Evolutionary conservation across 352 stramenopile species (phyloP), one percentile per base, ranked within the genome.

Genomic region (Pythium brachiatum): DNA sequence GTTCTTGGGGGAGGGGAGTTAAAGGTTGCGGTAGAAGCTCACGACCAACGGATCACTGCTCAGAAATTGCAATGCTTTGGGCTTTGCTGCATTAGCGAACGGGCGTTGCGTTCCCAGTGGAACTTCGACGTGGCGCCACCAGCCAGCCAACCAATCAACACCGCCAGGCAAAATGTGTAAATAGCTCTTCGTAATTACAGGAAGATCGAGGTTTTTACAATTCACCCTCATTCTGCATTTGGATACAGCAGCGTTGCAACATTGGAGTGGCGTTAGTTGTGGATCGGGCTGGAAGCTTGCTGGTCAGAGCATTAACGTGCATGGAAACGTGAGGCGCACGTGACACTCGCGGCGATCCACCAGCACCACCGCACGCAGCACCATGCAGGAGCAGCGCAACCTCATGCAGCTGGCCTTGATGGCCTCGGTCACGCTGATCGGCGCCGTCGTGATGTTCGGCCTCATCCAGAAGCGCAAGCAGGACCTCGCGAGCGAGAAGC

Each of bases 41-140:
- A 95, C 86, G 82, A 88, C 82, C 77, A 75, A 91, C 75, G 81
- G 86, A 95, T 95, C 86, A 95, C 86, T 90, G 86, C 85, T 79
- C 58, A 71, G 57, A 23, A 62, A 54, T 68, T 62, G 44, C 46
- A 63, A 60, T 62, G 53, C 38, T 25, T 7, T 3, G 29, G 0
- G 16, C n/a, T n/a, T n/a, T 5, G 57, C 36, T 44, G 15, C 36
- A 44, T 44, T 7, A 59, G 31, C 47, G 47, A 66, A 48, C 34
- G 3, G 34, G 25, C 26, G 58, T 5, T 25, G 9, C 23, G 48
- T 8, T 7, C n/a, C n/a, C n/a, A n/a, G n/a, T 4, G 50, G n/a
- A 62, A 68, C 60, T 68, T 68, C 60, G 60, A 68, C 27, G 60
- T 68, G 27, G 34, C 34, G 38, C 41, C 47, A 38, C 41, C 61